Evolutionary conservation across 345 rosid genomes (phyloP), one percentile per base, ranked within the genome.

Genomic region (Bruguiera gymnorhiza): DNA sequence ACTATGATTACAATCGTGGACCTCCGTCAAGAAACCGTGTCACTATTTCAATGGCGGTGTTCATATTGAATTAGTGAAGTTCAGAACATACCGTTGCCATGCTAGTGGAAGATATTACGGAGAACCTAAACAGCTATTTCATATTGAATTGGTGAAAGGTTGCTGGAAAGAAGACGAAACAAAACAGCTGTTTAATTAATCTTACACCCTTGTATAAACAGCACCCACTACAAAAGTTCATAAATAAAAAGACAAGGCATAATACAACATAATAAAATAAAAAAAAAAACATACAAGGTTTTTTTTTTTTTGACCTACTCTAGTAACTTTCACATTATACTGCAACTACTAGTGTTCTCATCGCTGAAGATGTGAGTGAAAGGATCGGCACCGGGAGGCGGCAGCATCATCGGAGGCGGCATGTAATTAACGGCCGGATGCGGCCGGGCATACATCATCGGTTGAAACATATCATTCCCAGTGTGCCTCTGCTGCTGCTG

Each of bases 321-420:
- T 31, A 48, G 11, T 7, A 1, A 29, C 50, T 63, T 72, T 87
- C 85, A 95, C 99, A 90, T 96, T 71, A 96, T 74, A 78, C 84
- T 90, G 82, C 99, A 92, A 77, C 98, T 84, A 55, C 84, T 73
- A 0, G 98, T 66, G 60, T 96, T 96, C 86, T 96, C 98, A 80
- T 96, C 99, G 37, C 90, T 96, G 71, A 96, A 88, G 86, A 75
- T 78, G 71, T 90, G 81, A 20, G 91, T 80, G 76, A 86, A 90
- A 8, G 86, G 78, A 62, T 89, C 98, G 8, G 81, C 19, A 34
- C 30, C 78, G 9, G 78, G 76, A 0, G 84, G 81, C 0, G 83
- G 82, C 4, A 81, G 88, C 87, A 83, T 80, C 0, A 84, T 79
- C 0, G 93, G 89, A 4, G 84, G 83, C 5, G 70, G 76, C 34